Conservation (phyloP, 2,329 filamentous ascomycete genomes). For the Monosporascus sp. region DNA sequence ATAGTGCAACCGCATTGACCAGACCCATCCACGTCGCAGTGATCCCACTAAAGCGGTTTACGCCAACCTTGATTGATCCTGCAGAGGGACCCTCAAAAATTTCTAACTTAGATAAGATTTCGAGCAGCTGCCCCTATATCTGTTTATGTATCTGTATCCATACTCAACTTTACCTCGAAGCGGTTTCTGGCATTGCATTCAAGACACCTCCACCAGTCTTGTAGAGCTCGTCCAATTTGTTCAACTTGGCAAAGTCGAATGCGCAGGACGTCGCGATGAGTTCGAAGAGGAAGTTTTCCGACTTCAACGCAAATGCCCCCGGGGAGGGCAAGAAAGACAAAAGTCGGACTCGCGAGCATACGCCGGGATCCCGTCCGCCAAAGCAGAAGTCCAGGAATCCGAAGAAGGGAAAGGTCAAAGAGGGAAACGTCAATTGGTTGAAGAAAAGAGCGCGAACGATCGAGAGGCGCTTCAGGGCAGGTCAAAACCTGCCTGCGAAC, state of each 20-base stretch:
- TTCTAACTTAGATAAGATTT: too few relatives aligned
- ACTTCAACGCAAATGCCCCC: slow-evolving; percentile 15
- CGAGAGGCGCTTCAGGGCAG: slow-evolving; percentile 57
- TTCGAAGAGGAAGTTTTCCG: slow-evolving; percentile 26
- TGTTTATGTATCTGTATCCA: too few relatives aligned
- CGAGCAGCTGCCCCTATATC: too few relatives aligned
- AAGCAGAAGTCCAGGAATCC: slow-evolving; percentile 28
- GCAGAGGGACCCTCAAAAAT: too few relatives aligned
- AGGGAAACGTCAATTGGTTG: slow-evolving; percentile 51
- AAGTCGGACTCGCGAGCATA: slow-evolving; percentile 8
- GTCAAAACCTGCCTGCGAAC: slow-evolving; percentile 60
- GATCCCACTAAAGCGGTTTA: too few relatives aligned
- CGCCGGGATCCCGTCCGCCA: slow-evolving; percentile 8
- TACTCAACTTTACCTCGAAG: too few relatives aligned
- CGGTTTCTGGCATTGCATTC: too few relatives aligned
- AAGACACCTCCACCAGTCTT: too few relatives aligned
- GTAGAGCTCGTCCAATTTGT: too few relatives aligned
- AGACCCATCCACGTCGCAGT: too few relatives aligned
- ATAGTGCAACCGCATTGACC: too few relatives aligned
- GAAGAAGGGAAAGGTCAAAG: slow-evolving; percentile 38
- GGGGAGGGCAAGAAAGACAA: neutral
- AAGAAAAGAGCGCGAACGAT: slow-evolving; percentile 70
- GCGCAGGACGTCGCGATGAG: slow-evolving; percentile 10
- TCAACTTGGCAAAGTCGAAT: neutral
- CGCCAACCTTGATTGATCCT: too few relatives aligned